phyloP scores from a whole-genome alignment of 2,329 filamentous ascomycete species.

The Magnaporthiopsis poae region DNA sequence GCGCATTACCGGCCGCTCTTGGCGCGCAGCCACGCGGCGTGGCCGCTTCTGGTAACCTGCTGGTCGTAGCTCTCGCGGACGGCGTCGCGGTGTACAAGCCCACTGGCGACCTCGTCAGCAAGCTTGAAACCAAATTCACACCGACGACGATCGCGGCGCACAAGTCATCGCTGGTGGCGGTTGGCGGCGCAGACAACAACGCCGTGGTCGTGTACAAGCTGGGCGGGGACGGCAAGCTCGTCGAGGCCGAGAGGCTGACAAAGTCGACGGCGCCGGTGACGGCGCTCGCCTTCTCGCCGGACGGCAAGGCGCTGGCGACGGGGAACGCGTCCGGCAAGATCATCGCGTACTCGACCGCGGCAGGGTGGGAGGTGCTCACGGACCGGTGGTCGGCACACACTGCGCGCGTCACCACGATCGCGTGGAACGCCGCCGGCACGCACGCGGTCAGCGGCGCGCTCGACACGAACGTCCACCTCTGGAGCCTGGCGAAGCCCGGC shows the following conservation, averaged over 20 bases:
- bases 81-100: constrained; percentile 48
- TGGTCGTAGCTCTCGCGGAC: constrained; percentile 48
- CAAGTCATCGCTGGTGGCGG: constrained; percentile 53
- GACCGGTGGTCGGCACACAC: constrained; percentile 60
- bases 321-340: constrained; percentile 83
- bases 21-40: constrained; percentile 73
- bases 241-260: constrained; percentile 47
- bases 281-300: constrained; percentile 69
- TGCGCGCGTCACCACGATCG: constrained; percentile 45
- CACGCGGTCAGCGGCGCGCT: constrained; percentile 76
- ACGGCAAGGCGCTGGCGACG: constrained; percentile 68
- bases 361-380: constrained; percentile 58
- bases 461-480: constrained; percentile 87
- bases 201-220: constrained; percentile 64
- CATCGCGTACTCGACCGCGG: constrained; percentile 59
- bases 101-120: constrained; percentile 43
- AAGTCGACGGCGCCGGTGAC: constrained; percentile 65
- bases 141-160: constrained; percentile 64
- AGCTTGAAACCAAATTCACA: constrained; percentile 47
- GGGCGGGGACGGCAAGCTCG: constrained; percentile 41
- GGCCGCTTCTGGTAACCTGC: constrained; percentile 39
- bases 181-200: constrained; percentile 63
- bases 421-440: constrained; percentile 70
- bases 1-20: constrained; percentile 63
- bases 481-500: constrained; percentile 76